A percentile compares a stretch with the other conserved stretches of the same genome.
Evolutionary conservation across 1,284 basidiomycete species (phyloP).

Genomic region (Termitomyces sp.): DNA sequence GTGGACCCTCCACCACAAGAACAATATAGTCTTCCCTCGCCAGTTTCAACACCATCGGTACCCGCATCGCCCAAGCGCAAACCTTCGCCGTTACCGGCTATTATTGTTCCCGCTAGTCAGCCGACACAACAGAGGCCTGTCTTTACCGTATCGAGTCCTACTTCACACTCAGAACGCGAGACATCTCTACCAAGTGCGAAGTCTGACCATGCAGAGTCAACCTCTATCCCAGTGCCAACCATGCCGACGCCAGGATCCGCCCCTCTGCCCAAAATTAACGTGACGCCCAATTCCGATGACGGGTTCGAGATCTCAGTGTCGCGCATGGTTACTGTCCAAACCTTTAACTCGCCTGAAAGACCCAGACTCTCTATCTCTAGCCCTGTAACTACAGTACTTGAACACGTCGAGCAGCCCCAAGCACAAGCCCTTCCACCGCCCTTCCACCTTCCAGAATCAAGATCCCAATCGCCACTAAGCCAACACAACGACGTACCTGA

Average conservation of each 20-base stretch:
- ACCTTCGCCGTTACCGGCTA: not conserved
- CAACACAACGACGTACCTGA: not conserved
- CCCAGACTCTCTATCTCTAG: not conserved
- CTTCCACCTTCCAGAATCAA: conserved; percentile 3
- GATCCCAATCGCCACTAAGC: not conserved
- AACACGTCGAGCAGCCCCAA: not conserved
- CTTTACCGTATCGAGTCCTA: not conserved
- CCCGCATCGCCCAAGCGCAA: not conserved
- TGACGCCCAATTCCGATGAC: not conserved
- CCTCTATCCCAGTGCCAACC: not conserved
- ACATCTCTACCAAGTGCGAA: not conserved
- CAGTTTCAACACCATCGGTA: conserved; percentile 1
- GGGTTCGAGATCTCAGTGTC: not conserved
- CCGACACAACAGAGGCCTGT: not conserved
- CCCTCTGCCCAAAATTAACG: not conserved
- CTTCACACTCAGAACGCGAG: not conserved
- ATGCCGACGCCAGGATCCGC: not conserved
- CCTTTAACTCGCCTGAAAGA: not conserved
- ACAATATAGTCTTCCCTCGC: not conserved
- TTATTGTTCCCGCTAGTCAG: not conserved
- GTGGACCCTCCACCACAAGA: not conserved
- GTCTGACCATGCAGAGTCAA: not conserved
- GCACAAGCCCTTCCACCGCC: not conserved
- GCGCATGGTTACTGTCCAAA: not conserved
- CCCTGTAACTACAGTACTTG: not conserved